Percentiles rank a stretch among this genome's conserved stretches.
Evolutionary conservation across 1,284 basidiomycete genomes (phyloP).

Genomic region (Cryptococcus hybrid): DNA sequence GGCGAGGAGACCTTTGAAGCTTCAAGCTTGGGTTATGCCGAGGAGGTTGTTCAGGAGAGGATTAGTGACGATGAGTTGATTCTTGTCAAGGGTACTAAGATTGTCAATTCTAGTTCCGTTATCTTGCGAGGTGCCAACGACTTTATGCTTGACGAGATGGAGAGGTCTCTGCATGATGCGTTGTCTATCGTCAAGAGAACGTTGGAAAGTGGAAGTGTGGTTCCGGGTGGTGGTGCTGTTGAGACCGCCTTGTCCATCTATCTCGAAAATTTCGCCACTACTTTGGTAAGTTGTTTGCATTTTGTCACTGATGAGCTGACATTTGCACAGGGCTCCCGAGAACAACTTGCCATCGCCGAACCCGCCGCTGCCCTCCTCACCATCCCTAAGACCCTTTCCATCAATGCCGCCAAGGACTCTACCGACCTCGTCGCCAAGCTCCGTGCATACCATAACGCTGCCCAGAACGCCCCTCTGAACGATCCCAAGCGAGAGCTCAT

Average conservation of each 20-base stretch:
- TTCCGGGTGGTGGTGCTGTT: constrained; percentile 96
- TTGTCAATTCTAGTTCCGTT: constrained; percentile 90
- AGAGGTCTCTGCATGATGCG: constrained; percentile 92
- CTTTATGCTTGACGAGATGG: constrained; percentile 99
- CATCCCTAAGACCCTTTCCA: constrained; percentile 91
- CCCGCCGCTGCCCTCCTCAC: constrained; percentile 90
- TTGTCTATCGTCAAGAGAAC: constrained; percentile 96
- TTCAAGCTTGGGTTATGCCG: constrained; percentile 82
- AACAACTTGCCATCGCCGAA: constrained; percentile 98
- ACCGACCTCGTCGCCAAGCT: constrained; percentile 97
- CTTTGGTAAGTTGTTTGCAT: constrained; percentile 62
- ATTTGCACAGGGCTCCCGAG: constrained; percentile 78
- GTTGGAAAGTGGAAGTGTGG: constrained; percentile 91
- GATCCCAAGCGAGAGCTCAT: constrained; percentile 96
- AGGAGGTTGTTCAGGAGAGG: constrained; percentile 95
- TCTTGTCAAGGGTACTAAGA: constrained; percentile 95
- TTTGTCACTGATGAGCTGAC: constrained; percentile 4
- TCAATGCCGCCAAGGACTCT: constrained; percentile 98
- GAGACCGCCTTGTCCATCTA: constrained; percentile 97
- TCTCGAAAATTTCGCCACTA: constrained; percentile 98
- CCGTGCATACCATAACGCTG: constrained; percentile 94
- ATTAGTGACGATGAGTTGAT: constrained; percentile 99
- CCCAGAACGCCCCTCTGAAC: constrained; percentile 82
- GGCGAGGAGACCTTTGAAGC: constrained; percentile 98
- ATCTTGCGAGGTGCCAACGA: constrained; percentile 97